A percentile compares a stretch with the other conserved stretches of the same genome.
Conservation (phyloP, 805 yeast species). For the Metschnikowia sp. region DNA sequence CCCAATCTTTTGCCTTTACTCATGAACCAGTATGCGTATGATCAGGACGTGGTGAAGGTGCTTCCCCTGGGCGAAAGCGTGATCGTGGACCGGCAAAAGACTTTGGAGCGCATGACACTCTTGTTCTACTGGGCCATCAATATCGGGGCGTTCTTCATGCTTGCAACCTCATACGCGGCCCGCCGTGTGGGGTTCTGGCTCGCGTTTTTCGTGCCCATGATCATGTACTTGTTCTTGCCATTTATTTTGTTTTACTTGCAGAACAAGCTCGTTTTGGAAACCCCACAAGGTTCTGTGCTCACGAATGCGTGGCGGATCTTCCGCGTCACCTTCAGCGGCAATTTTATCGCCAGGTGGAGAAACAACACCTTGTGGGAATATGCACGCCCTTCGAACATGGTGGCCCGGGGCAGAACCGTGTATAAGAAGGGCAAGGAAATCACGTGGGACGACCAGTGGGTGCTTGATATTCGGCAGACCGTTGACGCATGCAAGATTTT, state of each 20-base stretch:
- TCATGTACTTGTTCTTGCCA: constrained; percentile 26
- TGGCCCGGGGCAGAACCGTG: constrained; percentile 38
- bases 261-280: constrained; percentile 25
- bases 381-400: constrained; percentile 45
- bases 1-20: constrained; percentile 50
- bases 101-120: constrained; percentile 37
- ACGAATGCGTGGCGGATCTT: constrained; percentile 41
- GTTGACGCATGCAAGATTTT: constrained; percentile 45
- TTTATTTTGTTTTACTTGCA: constrained; percentile 25
- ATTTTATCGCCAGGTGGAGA: constrained; percentile 40
- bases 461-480: constrained; percentile 43
- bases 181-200: constrained; percentile 54
- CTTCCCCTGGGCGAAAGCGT: constrained; percentile 63
- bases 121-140: constrained; percentile 53
- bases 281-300: constrained; percentile 47
- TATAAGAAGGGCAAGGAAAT: constrained; percentile 21
- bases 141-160: constrained; percentile 51
- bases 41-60: constrained; percentile 55
- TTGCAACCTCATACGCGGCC: constrained; percentile 51
- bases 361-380: constrained; percentile 45
- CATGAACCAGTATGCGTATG: constrained; percentile 51
- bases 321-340: constrained; percentile 40
- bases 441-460: constrained; percentile 46
- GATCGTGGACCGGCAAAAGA: constrained; percentile 46
- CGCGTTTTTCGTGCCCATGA: constrained; percentile 47